Conservation (phyloP, 768 basidiomycete species). For the Suillus placidus region DNA sequence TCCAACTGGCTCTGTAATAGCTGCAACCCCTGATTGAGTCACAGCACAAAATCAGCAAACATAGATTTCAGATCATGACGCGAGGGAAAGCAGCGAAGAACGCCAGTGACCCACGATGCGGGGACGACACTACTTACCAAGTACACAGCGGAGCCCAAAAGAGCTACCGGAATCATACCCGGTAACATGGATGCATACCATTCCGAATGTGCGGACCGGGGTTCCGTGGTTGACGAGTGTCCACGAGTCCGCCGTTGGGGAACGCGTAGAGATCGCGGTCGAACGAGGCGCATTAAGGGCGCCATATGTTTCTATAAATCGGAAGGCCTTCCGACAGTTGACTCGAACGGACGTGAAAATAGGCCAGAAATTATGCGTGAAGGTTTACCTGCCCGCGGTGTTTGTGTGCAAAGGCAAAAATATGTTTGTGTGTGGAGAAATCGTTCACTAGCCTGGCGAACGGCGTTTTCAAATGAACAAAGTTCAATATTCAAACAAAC, state of each 20-base stretch:
- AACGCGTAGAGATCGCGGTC: neutral
- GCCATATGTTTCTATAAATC: conserved; percentile 2
- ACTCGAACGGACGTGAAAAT: neutral
- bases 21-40: conserved; percentile 57
- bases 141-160: conserved; percentile 81
- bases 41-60: conserved; percentile 16
- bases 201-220: conserved; percentile 55
- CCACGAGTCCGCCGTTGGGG: neutral
- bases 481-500: neutral
- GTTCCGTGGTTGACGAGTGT: conserved; percentile 5
- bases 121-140: conserved; percentile 47
- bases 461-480: conserved; percentile 1
- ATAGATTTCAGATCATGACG: conserved; percentile 11
- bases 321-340: neutral
- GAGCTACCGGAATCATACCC: conserved; percentile 75
- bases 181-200: conserved; percentile 75
- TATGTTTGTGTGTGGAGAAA: neutral
- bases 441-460: neutral
- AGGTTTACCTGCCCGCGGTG: conserved; percentile 1
- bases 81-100: conserved; percentile 6
- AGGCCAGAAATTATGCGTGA: neutral
- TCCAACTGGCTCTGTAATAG: conserved; percentile 62
- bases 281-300: conserved; percentile 1
- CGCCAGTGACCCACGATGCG: conserved; percentile 9
- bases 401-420: neutral